Percentiles rank a stretch among this genome's conserved stretches.
Conservation (phyloP, 2,329 filamentous ascomycete species). For the Nectriaceae sp. region DNA sequence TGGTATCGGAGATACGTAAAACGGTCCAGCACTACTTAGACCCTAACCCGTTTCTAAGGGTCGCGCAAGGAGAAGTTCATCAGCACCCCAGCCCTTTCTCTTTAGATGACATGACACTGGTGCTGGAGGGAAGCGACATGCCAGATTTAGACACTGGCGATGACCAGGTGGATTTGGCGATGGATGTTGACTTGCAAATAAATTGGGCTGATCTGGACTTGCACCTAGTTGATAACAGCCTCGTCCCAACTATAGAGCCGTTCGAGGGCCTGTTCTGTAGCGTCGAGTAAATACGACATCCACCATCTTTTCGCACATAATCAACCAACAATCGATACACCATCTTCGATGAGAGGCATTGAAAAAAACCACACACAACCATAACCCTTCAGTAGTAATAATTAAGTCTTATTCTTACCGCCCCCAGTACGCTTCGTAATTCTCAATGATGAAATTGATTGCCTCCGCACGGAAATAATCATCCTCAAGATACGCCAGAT, state of each 20-base stretch:
- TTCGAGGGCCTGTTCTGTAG: not conserved
- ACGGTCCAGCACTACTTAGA: conserved; percentile 3
- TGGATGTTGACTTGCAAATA: conserved; percentile 2
- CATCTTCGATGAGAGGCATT: not conserved
- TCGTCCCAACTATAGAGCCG: not conserved
- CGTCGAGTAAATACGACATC: not conserved
- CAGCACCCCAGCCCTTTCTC: not conserved
- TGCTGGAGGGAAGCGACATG: not conserved
- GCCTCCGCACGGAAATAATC: not conserved
- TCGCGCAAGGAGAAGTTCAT: not conserved
- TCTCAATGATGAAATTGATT: conserved; percentile 1
- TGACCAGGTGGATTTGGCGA: not conserved
- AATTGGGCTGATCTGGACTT: conserved; percentile 3
- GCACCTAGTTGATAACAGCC: not conserved
- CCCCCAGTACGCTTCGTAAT: not conserved
- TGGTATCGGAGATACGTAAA: not conserved
- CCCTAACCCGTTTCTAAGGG: not conserved
- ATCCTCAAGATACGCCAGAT: conserved; percentile 35
- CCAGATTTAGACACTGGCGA: not conserved
- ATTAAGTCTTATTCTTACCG: not conserved
- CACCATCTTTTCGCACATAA: not conserved
- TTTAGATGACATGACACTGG: not conserved
- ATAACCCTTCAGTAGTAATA: not conserved
- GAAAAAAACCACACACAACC: not conserved
- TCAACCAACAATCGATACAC: not conserved